Base-by-base conservation (phyloP, 176 grass and related monocot species). In the Areca catechu region DNA sequence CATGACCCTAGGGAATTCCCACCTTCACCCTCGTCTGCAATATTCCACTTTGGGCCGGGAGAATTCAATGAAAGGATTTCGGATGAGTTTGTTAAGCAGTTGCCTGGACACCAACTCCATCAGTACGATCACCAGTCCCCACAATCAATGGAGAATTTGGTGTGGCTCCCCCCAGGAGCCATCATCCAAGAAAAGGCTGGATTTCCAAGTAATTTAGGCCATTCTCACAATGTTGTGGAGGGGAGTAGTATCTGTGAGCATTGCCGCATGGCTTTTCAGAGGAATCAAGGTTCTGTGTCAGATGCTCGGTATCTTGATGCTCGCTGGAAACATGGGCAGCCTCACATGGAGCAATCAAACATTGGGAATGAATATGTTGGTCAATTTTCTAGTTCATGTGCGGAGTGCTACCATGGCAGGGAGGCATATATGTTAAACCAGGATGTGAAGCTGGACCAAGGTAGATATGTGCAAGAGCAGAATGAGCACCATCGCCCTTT, bases 81-180 rank as follows among this genome's bases (percentile, higher is more conserved):
- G 24, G 80, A 84, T 21, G 80, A 84, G 7, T 84, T 58, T 58
- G 21, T 84, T 30, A 84, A 77, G 53, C 74, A 78, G 15, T 67
- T 69, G 9, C 76, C 70, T 34, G 64, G 51, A 54, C 51, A 37
- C n/a, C 79, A 84, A 47, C 76, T 81, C 52, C 61, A 55, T 16
- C 80, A 74, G 51, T 89, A 84, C 49, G 86, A 89, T 34, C 7
- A 50, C 48, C 86, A 90, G 19, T 79, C 82, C 54, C 81, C 66
- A 9, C 66, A 63, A 0, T 74, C 73, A 51, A 19, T 85, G 15
- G 86, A 90, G 51, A 90, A 52, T 54, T 55, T 82, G 60, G 63
- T 79, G 43, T 92, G 88, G 88, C 76, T 80, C 65, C 83, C 92
- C 50, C 64, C 83, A 52, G 92, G 86, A 57, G 71, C 86, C 59